Conservation (phyloP, 1,284 basidiomycete species). For the Ganoderma multipileum region DNA sequence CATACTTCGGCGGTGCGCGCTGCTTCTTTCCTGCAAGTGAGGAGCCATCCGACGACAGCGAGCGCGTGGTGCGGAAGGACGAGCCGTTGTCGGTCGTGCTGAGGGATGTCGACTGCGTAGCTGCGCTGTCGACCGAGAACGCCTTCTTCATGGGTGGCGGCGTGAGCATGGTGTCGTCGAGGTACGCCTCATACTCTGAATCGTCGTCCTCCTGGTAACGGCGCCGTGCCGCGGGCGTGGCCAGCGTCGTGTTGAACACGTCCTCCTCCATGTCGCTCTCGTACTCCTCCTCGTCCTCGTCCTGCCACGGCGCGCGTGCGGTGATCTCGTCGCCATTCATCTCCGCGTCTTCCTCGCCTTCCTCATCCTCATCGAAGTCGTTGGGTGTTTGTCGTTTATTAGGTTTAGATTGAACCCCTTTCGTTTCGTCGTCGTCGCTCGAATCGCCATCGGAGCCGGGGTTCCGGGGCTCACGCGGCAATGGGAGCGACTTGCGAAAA, state of each 20-base stretch:
- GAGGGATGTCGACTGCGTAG: constrained; percentile 48
- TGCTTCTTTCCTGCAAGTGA: constrained; percentile 38
- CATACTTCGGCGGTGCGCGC: constrained; percentile 32
- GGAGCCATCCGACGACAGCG: constrained; percentile 35
- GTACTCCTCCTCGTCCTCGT: constrained; percentile 60
- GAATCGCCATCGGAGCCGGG: constrained; percentile 62
- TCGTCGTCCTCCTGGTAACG: constrained; percentile 40
- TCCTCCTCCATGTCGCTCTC: constrained; percentile 49
- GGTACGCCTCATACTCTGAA: constrained; percentile 55
- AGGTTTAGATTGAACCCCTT: constrained; percentile 38
- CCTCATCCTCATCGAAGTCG: constrained; percentile 36
- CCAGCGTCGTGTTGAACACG: constrained; percentile 69
- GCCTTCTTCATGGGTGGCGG: constrained; percentile 22
- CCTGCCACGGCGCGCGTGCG: constrained; percentile 42
- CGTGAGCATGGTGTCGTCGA: constrained; percentile 43
- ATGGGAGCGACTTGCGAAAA: constrained; percentile 69
- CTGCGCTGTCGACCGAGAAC: constrained; percentile 40
- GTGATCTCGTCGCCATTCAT: constrained; percentile 33
- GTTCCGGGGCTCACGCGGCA: constrained; percentile 61
- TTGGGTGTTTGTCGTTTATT: constrained; percentile 30
- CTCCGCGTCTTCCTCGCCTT: constrained; percentile 34
- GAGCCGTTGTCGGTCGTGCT: constrained; percentile 53
- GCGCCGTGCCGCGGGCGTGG: constrained; percentile 53
- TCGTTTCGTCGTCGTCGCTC: constrained; percentile 54
- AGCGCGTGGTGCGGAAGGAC: constrained; percentile 53